Base-by-base conservation (phyloP, 192 early-diverging fungal species). In the Mortierella hygrophila region DNA sequence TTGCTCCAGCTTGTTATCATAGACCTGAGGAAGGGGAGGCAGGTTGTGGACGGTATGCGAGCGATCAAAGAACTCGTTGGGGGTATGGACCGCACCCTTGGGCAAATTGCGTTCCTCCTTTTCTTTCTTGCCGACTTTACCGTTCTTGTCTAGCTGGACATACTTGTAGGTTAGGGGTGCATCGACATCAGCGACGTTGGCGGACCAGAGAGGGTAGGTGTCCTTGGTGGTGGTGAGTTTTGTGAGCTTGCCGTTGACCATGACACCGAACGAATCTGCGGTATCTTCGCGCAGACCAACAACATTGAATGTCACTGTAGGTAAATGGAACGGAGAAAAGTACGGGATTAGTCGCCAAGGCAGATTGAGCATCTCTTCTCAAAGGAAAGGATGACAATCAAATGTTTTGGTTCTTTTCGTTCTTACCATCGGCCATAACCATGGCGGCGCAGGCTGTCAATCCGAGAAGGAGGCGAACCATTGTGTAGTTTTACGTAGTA, bases 401-500 rank as follows among this genome's bases (percentile, higher is more conserved):
- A 15, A 13, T 21, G 18, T 29, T 20, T 49, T 32, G 3, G 15
- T 23, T 26, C 11, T 65, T 15, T 46, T 46, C 44, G 29, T 65
- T 29, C 10, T 77, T 86, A 86, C 84, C 79, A 77, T 86, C 84
- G 44, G 84, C 84, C 54, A 86, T 46, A 44, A 68, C 79, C 29
- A 78, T 70, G 29, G 84, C 72, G 60, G 84, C 79, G 29, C 84
- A 86, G 44, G 79, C 84, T 3, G 84, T 79, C 65, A 86, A 76
- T 41, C 84, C 79, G 75, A 86, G 68, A 37, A 81, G 69, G 11
- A 86, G 52, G 37, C 84, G 84, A 65, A 86, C 84, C 84, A 86
- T 86, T 3, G 46, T 78, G 63, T 6, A 77, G 60, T 71, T 65
- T n/a, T 41, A 42, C 70, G 15, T 71, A 46, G 68, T 78, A 21